Evolutionary conservation across 805 yeast species (phyloP).

Genomic region (Jamesozyma piceae): DNA sequence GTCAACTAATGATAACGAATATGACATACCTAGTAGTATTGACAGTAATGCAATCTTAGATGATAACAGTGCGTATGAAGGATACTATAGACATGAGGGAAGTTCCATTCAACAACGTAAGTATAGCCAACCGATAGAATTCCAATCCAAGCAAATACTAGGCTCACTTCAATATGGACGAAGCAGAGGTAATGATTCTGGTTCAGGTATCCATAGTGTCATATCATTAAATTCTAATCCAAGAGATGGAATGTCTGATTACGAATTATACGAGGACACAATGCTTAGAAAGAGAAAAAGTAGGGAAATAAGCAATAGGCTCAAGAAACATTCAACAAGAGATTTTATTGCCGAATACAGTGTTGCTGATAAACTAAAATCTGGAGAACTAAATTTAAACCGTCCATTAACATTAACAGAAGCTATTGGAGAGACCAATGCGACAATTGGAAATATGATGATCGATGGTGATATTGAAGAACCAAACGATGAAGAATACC

Average conservation of each 20-base stretch:
- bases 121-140: background rate
- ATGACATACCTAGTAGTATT: constrained; percentile 3
- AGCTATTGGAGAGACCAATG: constrained; percentile 21
- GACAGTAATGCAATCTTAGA: constrained; percentile 1
- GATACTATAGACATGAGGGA: background rate
- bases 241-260: background rate
- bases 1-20: background rate
- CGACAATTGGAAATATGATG: constrained; percentile 5
- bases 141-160: background rate
- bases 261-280: background rate
- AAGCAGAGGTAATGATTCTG: background rate
- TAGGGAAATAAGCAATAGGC: background rate
- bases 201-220: background rate
- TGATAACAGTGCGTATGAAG: background rate
- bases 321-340: constrained; percentile 3
- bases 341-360: constrained; percentile 36
- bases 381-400: constrained; percentile 26
- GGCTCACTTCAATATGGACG: background rate
- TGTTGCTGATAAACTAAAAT: constrained; percentile 20
- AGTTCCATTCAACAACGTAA: background rate
- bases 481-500: background rate
- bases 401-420: constrained; percentile 26
- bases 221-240: background rate
- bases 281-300: background rate
- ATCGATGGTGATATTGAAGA: background rate